Percentiles rank a stretch among this genome's conserved stretches.
Evolutionary conservation across 2,329 filamentous ascomycete species (phyloP).

Genomic region (Claviceps capensis): DNA sequence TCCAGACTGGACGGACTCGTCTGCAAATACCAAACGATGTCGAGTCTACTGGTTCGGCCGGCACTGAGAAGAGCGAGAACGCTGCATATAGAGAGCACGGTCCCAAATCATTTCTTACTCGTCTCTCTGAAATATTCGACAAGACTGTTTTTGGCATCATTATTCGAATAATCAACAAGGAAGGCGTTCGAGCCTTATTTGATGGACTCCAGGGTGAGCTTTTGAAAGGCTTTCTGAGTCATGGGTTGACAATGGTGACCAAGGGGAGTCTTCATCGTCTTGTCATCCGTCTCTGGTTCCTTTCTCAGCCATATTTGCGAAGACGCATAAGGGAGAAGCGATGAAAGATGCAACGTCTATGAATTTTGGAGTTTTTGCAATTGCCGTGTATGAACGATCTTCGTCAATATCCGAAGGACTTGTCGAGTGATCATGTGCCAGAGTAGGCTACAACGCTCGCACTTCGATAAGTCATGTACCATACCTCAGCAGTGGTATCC

Average conservation of each 20-base stretch:
- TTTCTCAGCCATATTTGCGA: slow-evolving; percentile 20
- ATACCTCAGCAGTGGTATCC: slow-evolving; percentile 63
- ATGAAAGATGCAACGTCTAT: background rate
- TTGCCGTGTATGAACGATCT: background rate
- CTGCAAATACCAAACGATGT: slow-evolving; percentile 46
- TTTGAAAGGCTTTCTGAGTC: slow-evolving; percentile 70
- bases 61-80: slow-evolving; percentile 6
- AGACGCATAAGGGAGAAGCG: slow-evolving; percentile 8
- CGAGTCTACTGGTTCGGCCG: slow-evolving; percentile 1
- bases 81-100: slow-evolving; percentile 1
- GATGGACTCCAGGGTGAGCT: slow-evolving; percentile 64
- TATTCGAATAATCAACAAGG: slow-evolving; percentile 39
- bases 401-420: background rate
- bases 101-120: slow-evolving; percentile 4
- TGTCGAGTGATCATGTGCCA: background rate
- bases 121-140: slow-evolving; percentile 14
- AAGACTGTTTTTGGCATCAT: slow-evolving; percentile 51
- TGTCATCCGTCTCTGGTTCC: slow-evolving; percentile 59
- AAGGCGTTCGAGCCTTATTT: slow-evolving; percentile 60
- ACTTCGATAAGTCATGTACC: background rate
- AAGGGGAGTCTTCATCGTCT: slow-evolving; percentile 65
- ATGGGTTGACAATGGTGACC: slow-evolving; percentile 76
- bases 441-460: background rate
- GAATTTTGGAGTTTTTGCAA: background rate
- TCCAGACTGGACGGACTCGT: slow-evolving; percentile 72